Base-by-base conservation (phyloP, 768 basidiomycete genomes). In the Termitomyces sp. region DNA sequence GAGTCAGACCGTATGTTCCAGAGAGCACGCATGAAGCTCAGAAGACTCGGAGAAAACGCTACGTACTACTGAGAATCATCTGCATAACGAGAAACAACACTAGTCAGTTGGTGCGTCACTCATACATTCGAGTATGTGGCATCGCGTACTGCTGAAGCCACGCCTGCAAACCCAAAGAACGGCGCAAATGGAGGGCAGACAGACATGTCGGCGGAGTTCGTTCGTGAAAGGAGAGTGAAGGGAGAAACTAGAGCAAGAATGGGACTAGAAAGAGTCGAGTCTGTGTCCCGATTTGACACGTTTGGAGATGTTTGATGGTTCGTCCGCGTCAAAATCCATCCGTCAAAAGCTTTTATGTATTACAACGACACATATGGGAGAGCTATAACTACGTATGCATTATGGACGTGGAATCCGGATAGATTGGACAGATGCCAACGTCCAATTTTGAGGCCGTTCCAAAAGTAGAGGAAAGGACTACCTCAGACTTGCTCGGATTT, bases 111-210 rank as follows among this genome's bases (percentile, higher is more conserved):
- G 33, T 57, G 52, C 26, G 52, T 53, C 26, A 42, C 43, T 59
- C 45, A 35, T 32, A 57, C n/a, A 22, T 24, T n/a, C 33, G 47
- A 53, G 35, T 45, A 40, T 47, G 18, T 38, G 28, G 50, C 18
- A 48, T 22, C 33, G 72, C 90, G 74, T 65, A 97, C 96, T 51
- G 96, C 86, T 26, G 88, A 82, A n/a, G 94, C 90, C 32, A 98
- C 96, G 52, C 96, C 96, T 51, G 90, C 95, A 71, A 99, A 95
- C 28, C 95, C 96, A 71, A 98, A 97, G 85, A 98, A 98, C 53
- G 94, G 92, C 52, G 95, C 95, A 70, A 91, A 98, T 32, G 94
- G 92, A 60, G 94, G 94, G 71, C 94, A 97, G 51, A 81, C 62
- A 26, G 84, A 81, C 84, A 85, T 87, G 45, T 9, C n/a, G 45